Evolutionary conservation across 352 stramenopile genomes (phyloP).

Genomic region (Phytopythium aichiense): DNA sequence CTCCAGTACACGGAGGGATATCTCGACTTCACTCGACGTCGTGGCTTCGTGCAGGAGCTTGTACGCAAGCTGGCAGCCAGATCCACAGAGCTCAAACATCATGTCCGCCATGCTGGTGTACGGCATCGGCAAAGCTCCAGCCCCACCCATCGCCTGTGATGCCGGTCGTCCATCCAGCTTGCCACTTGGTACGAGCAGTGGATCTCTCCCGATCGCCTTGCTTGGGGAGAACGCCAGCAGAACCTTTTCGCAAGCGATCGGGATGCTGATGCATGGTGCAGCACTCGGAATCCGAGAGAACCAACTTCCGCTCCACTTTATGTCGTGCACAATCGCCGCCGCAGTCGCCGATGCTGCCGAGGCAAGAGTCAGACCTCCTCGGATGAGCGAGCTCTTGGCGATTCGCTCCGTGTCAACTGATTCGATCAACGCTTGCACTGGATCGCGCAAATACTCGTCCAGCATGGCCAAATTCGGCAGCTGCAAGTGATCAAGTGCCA

Average conservation of each 20-base stretch:
- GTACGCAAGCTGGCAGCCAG: slow-evolving; percentile 51
- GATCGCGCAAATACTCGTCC: slow-evolving; percentile 64
- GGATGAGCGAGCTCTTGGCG: slow-evolving; percentile 41
- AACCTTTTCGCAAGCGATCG: slow-evolving; percentile 43
- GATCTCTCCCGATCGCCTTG: slow-evolving; percentile 30
- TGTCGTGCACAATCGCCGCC: slow-evolving; percentile 66
- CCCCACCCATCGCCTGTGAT: slow-evolving; percentile 53
- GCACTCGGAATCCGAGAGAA: slow-evolving; percentile 53
- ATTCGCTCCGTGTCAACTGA: slow-evolving; percentile 60
- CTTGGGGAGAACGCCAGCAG: slow-evolving; percentile 44
- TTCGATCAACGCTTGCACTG: slow-evolving; percentile 59
- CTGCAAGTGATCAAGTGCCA: slow-evolving; percentile 45
- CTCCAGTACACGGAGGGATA: slow-evolving; percentile 37
- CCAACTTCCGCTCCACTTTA: slow-evolving; percentile 47
- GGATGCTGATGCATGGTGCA: slow-evolving; percentile 42
- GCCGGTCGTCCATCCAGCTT: slow-evolving; percentile 54
- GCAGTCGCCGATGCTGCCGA: slow-evolving; percentile 58
- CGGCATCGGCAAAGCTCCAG: slow-evolving; percentile 21
- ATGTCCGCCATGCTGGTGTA: slow-evolving; percentile 30
- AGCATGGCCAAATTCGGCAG: slow-evolving; percentile 47
- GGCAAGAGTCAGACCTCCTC: slow-evolving; percentile 45
- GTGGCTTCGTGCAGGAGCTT: slow-evolving; percentile 40
- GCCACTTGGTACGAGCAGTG: slow-evolving; percentile 37
- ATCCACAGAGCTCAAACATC: slow-evolving; percentile 41
- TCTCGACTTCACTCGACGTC: slow-evolving; percentile 36